Evolutionary conservation across 139 green algal species (phyloP).

Genomic region (Chlamydomonas sphaeroides): DNA sequence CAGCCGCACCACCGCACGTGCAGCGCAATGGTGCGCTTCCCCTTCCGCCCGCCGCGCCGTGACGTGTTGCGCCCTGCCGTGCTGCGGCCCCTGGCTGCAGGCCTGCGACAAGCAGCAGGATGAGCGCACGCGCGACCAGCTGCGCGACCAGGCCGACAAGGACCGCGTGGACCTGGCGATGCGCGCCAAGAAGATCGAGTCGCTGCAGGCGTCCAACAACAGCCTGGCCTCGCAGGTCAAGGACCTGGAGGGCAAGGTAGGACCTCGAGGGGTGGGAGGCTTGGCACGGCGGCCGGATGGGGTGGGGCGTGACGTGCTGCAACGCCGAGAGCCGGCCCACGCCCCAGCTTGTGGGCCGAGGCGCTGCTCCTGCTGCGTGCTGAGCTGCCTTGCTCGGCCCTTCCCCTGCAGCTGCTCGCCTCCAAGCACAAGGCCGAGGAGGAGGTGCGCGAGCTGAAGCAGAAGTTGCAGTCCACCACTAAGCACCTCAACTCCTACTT

Average conservation of each 20-base stretch:
- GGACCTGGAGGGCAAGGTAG: slow-evolving; percentile 1
- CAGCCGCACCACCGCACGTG: too few relatives aligned
- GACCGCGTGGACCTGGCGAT: background rate
- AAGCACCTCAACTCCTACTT: slow-evolving; percentile 12
- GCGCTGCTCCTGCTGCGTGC: too few relatives aligned
- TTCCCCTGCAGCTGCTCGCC: background rate
- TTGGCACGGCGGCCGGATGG: too few relatives aligned
- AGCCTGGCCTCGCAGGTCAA: background rate
- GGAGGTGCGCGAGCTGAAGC: background rate
- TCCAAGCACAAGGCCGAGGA: slow-evolving; percentile 12
- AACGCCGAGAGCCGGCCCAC: too few relatives aligned
- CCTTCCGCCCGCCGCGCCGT: too few relatives aligned
- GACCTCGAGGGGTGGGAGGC: too few relatives aligned
- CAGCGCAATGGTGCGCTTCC: too few relatives aligned
- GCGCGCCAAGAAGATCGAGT: background rate
- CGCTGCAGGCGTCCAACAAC: background rate
- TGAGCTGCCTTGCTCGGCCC: too few relatives aligned
- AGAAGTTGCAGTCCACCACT: slow-evolving; percentile 15
- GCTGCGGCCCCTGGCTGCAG: too few relatives aligned
- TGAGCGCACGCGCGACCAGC: background rate
- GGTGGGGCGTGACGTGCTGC: too few relatives aligned
- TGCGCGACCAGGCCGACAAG: slow-evolving; percentile 30
- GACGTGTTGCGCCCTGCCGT: too few relatives aligned
- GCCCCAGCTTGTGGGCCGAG: too few relatives aligned
- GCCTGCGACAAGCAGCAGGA: slow-evolving; percentile 16